phyloP scores from a whole-genome alignment of 306 rosid species.

The Benincasa hispida region DNA sequence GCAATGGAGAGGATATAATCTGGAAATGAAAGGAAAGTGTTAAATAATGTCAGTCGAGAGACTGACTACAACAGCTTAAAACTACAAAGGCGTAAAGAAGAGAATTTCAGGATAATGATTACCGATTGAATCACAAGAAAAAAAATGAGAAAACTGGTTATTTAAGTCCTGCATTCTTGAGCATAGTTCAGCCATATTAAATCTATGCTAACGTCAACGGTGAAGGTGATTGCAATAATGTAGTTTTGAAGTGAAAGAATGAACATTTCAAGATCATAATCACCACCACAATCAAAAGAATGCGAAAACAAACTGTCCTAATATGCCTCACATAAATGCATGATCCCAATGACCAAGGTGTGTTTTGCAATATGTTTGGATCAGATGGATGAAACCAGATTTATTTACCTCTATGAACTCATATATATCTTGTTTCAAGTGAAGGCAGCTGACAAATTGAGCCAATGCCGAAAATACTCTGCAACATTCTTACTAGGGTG shows the following conservation, averaged over 20 bases:
- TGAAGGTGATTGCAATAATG: background rate
- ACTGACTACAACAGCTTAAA: background rate
- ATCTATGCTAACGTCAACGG: background rate
- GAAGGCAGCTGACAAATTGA: slow-evolving; percentile 40
- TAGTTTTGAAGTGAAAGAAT: background rate
- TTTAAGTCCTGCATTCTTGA: background rate
- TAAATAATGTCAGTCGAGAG: background rate
- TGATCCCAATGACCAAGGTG: no score
- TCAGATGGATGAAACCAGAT: background rate
- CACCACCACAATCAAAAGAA: slow-evolving; percentile 1
- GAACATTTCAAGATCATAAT: slow-evolving; percentile 21
- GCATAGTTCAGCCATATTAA: background rate
- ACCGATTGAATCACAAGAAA: background rate
- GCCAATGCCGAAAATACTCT: slow-evolving; percentile 53
- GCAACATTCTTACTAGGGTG: slow-evolving; percentile 17
- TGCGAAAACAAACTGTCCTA: background rate
- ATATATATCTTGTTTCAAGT: slow-evolving; percentile 51
- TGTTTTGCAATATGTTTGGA: background rate
- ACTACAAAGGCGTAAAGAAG: background rate
- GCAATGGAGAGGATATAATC: slow-evolving; percentile 47
- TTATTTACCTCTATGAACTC: slow-evolving; percentile 30
- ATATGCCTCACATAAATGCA: background rate
- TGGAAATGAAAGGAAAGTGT: slow-evolving; percentile 21
- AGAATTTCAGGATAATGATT: background rate
- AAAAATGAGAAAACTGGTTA: background rate